Conservation (phyloP, 106 monocot species). For the Ottelia alismoides region DNA sequence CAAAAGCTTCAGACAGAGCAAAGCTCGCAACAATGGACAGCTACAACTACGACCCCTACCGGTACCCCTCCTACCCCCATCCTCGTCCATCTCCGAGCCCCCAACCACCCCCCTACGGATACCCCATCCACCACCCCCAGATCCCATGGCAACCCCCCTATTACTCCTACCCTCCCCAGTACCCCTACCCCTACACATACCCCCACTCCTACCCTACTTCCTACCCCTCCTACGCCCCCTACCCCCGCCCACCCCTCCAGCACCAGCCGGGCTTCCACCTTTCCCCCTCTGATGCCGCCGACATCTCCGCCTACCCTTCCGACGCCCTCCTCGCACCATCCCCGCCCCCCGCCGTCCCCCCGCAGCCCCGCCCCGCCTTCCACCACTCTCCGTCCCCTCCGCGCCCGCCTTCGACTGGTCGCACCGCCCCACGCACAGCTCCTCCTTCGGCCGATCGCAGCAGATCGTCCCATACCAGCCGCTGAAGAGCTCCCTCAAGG, state of each 20-base stretch:
- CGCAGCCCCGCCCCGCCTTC: neutral
- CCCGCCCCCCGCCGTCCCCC: neutral
- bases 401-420: neutral
- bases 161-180: constrained; percentile 1
- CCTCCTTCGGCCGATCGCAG: constrained; percentile 9
- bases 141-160: neutral
- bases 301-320: neutral
- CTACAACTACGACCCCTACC: constrained; percentile 6
- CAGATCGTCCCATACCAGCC: constrained; percentile 13
- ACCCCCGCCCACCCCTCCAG: neutral
- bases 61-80: constrained; percentile 2
- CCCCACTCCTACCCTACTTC: neutral
- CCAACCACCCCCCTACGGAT: constrained; percentile 3
- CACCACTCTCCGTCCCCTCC: neutral
- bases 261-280: neutral
- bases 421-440: neutral
- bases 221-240: neutral
- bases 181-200: neutral
- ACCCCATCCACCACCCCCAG: neutral
- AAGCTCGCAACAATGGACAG: too few relatives aligned
- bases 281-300: neutral
- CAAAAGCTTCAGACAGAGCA: too few relatives aligned
- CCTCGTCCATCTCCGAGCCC: neutral
- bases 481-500: constrained; percentile 36
- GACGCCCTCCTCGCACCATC: neutral